Evolutionary conservation across 2,329 filamentous ascomycete species (phyloP).

Genomic region (Ophiognomonia clavigignenti-juglandacearum): DNA sequence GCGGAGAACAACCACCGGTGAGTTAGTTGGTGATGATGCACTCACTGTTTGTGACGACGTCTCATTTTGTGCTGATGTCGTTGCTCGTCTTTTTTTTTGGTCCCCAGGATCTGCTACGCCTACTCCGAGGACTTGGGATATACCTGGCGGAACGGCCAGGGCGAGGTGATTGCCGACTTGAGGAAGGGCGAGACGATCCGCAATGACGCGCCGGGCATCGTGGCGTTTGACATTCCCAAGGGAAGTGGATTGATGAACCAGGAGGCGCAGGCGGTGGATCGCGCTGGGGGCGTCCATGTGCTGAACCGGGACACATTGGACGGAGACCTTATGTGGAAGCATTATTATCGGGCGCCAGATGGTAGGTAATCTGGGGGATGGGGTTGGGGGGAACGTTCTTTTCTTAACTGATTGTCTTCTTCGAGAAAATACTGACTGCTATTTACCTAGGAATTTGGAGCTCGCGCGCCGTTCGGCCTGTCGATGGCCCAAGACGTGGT

Average conservation of each 20-base stretch:
- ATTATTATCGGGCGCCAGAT: constrained; percentile 31
- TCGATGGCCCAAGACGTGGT: constrained; percentile 29
- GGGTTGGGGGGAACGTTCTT: too few relatives aligned
- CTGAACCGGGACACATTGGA: constrained; percentile 39
- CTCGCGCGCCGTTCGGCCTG: constrained; percentile 25
- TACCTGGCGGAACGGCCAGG: constrained; percentile 37
- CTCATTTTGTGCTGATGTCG: too few relatives aligned
- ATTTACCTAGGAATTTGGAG: constrained; percentile 27
- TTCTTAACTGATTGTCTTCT: not conserved
- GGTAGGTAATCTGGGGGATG: constrained; percentile 20
- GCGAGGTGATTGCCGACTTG: constrained; percentile 29
- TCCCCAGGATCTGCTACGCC: constrained; percentile 40
- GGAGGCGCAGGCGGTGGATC: constrained; percentile 42
- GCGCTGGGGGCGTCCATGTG: constrained; percentile 40
- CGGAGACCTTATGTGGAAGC: constrained; percentile 30
- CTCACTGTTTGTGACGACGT: too few relatives aligned
- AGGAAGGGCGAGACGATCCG: constrained; percentile 31
- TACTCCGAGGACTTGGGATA: constrained; percentile 39
- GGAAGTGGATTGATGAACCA: constrained; percentile 44
- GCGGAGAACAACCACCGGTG: constrained; percentile 38
- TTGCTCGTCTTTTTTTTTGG: too few relatives aligned
- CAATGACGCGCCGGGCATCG: constrained; percentile 35
- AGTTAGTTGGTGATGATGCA: too few relatives aligned
- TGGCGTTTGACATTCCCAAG: constrained; percentile 39
- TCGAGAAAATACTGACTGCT: not conserved